Conservation (phyloP, 768 basidiomycete genomes). For the Daedaleopsis sinensis region DNA sequence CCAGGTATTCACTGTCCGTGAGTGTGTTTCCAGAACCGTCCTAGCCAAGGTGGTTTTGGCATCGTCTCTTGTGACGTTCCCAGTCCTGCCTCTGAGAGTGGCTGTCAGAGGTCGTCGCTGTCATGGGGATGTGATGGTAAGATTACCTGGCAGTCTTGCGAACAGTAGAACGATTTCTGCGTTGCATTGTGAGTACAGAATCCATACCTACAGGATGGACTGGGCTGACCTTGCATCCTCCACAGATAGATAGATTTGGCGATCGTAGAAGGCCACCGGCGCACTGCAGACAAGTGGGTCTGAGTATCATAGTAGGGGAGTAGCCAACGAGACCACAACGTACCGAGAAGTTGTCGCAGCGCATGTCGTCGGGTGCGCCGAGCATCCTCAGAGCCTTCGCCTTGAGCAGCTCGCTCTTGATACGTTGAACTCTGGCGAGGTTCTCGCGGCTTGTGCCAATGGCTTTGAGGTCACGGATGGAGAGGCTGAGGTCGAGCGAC, state of each 20-base stretch:
- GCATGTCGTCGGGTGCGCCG: conserved; percentile 31
- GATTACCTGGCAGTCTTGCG: conserved; percentile 16
- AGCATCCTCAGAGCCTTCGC: conserved; percentile 36
- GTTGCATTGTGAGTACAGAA: too few species aligned
- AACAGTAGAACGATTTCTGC: conserved; percentile 19
- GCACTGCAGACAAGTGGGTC: conserved; percentile 1
- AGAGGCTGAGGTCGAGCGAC: conserved; percentile 37
- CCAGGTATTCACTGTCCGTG: neutral
- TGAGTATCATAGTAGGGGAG: too few species aligned
- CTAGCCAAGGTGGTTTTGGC: conserved; percentile 1
- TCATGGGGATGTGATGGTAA: neutral
- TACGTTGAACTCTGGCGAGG: conserved; percentile 40
- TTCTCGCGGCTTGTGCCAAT: conserved; percentile 40
- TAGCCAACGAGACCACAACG: neutral
- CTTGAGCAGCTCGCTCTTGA: conserved; percentile 32
- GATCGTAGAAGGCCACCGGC: conserved; percentile 5
- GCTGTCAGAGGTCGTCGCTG: neutral
- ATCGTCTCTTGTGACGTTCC: conserved; percentile 12
- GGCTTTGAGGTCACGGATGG: conserved; percentile 18
- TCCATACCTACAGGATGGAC: neutral
- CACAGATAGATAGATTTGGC: conserved; percentile 16
- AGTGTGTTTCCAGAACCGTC: neutral
- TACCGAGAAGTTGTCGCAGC: conserved; percentile 34
- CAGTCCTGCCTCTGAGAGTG: conserved; percentile 4
- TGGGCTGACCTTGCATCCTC: conserved; percentile 16